A percentile compares a stretch with the other conserved stretches of the same genome.
These are phyloP conservation scores for Sequoiadendron giganteum DNA, from an alignment of 75 land plant genomes.

Conservation along the genomic window DNA sequence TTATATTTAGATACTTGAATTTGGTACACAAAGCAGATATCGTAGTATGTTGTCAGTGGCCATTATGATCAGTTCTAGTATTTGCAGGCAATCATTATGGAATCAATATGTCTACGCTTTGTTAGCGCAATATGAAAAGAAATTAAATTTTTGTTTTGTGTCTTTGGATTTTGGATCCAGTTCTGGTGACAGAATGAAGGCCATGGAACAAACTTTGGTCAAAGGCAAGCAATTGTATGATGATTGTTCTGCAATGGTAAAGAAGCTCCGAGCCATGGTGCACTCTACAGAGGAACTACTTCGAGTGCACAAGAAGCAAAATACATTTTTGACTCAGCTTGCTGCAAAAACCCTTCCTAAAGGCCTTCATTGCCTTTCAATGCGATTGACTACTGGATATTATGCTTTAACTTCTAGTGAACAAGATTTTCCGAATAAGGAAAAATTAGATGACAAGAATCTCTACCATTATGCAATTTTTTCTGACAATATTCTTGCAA, in stretches of 20 bases:
- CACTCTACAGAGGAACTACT: conserved; percentile 64
- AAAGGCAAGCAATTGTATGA: conserved; percentile 50
- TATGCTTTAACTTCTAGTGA: conserved; percentile 30
- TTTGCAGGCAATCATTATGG: background rate
- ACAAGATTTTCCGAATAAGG: conserved; percentile 43
- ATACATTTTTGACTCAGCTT: conserved; percentile 56
- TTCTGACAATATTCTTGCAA: conserved; percentile 73
- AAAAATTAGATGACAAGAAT: conserved; percentile 53
- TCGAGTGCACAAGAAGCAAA: conserved; percentile 56
- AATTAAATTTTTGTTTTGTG: background rate
- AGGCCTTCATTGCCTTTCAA: conserved; percentile 70
- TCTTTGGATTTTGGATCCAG: conserved; percentile 24
- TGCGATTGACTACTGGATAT: conserved; percentile 60
- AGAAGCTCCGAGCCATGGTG: conserved; percentile 69
- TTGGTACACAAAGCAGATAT: background rate
- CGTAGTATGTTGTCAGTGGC: background rate
- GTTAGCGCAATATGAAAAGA: background rate
- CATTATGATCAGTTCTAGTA: background rate
- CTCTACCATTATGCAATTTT: conserved; percentile 76
- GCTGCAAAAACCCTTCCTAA: conserved; percentile 75
- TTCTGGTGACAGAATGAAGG: conserved; percentile 53
- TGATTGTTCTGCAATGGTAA: conserved; percentile 52
- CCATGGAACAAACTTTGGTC: conserved; percentile 58
- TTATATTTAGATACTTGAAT: background rate
- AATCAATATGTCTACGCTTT: background rate